These are phyloP conservation scores for Tetragonia tetragonoides DNA, from an alignment of 148 eudicot species.

Conservation along the genomic window DNA sequence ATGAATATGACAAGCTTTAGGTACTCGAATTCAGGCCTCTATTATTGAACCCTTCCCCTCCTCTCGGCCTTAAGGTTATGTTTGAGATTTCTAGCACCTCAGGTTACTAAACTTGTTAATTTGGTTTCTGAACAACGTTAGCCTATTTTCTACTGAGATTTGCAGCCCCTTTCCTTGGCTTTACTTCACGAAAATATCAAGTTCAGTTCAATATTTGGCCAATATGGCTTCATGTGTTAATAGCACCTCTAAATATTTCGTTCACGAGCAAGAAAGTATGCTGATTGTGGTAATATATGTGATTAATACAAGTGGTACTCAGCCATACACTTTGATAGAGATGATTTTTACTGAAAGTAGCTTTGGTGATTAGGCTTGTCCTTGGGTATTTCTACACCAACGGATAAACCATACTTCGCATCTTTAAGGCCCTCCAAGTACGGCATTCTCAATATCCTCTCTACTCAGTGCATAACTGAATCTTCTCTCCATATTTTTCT, in stretches of 20 bases:
- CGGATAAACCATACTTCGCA: background rate
- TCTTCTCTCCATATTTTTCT: slow-evolving; percentile 91
- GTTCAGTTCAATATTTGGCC: too few species aligned
- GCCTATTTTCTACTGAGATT: too few species aligned
- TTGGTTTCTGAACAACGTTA: too few species aligned
- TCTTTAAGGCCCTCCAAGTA: slow-evolving; percentile 88
- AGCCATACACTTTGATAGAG: slow-evolving; percentile 3
- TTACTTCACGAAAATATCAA: too few species aligned
- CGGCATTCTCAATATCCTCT: slow-evolving; percentile 96
- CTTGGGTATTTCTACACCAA: slow-evolving; percentile 13
- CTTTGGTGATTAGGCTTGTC: background rate
- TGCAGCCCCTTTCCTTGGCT: too few species aligned
- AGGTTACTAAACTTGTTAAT: too few species aligned
- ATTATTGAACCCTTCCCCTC: too few species aligned
- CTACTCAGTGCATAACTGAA: slow-evolving; percentile 94
- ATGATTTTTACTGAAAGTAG: background rate
- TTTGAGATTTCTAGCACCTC: too few species aligned
- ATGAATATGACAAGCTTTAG: too few species aligned
- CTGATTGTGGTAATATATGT: background rate
- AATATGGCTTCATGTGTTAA: background rate
- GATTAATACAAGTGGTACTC: slow-evolving; percentile 5
- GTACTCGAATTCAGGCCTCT: too few species aligned
- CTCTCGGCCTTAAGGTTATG: too few species aligned
- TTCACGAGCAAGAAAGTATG: background rate
- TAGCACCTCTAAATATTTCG: background rate